Evolutionary conservation across 768 basidiomycete species (phyloP).

Genomic region (Leccinellum rugosiceps): DNA sequence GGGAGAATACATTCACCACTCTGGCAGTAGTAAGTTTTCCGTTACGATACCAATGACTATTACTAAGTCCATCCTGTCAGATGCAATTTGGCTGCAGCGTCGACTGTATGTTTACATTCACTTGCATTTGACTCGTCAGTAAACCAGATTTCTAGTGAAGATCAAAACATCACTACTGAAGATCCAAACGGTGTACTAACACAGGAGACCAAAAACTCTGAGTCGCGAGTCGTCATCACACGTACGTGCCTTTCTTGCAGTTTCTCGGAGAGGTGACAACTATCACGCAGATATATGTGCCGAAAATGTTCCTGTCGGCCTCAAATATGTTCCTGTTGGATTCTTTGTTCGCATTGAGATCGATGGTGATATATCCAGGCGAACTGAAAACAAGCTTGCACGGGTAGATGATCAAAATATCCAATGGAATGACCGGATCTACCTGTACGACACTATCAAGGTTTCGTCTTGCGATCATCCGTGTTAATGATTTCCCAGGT

Average conservation of each 20-base stretch:
- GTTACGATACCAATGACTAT: background rate
- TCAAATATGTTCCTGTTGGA: constrained; percentile 4
- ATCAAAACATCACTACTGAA: background rate
- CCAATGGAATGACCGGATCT: too few relatives aligned
- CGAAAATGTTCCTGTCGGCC: constrained; percentile 1
- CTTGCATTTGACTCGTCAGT: background rate
- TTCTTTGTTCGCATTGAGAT: too few relatives aligned
- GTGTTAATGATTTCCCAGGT: background rate
- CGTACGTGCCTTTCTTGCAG: background rate
- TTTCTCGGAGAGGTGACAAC: background rate
- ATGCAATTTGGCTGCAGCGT: background rate
- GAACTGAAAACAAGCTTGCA: background rate
- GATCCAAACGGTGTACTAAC: too few relatives aligned
- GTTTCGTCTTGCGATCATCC: background rate
- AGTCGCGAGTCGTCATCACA: constrained; percentile 1
- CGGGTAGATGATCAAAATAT: background rate
- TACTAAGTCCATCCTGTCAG: background rate
- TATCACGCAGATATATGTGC: constrained; percentile 4
- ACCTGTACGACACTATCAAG: background rate
- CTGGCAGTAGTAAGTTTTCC: background rate
- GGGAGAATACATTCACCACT: background rate
- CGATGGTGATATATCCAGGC: background rate
- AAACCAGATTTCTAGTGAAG: too few relatives aligned
- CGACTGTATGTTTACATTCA: background rate
- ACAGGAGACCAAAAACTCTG: too few relatives aligned